phyloP scores from a whole-genome alignment of 169 alveolate species.

The Eimeria nieschulzi region DNA sequence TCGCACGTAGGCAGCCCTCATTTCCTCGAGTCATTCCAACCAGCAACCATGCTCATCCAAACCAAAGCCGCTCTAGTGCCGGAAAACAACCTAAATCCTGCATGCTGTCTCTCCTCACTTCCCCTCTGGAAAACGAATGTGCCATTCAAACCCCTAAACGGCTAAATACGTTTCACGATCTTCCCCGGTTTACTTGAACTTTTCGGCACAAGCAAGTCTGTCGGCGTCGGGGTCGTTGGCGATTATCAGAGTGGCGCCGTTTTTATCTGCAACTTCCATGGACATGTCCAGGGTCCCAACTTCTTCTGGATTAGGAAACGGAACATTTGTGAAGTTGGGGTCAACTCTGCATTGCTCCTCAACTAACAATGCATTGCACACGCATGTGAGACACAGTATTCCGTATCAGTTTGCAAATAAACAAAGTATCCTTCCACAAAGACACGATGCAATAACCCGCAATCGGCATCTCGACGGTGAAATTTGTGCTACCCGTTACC shows the following conservation, averaged over 20 bases:
- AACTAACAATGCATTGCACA: constrained; percentile 67
- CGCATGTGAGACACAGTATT: constrained; percentile 24
- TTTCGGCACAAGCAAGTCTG: constrained; percentile 87
- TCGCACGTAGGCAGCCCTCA: too few relatives aligned
- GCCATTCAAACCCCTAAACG: too few relatives aligned
- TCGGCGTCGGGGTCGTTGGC: constrained; percentile 92
- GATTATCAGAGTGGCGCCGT: constrained; percentile 80
- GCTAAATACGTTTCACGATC: too few relatives aligned
- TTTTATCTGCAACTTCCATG: constrained; percentile 79
- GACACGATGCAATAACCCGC: too few relatives aligned
- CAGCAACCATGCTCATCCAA: too few relatives aligned
- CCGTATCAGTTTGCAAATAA: neutral
- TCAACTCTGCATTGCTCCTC: constrained; percentile 84
- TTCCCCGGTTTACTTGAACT: constrained; percentile 52
- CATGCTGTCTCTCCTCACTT: neutral
- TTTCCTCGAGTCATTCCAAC: too few relatives aligned
- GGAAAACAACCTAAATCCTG: neutral
- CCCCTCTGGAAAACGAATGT: neutral
- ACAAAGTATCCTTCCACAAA: neutral
- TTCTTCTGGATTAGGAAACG: constrained; percentile 88
- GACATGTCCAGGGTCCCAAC: constrained; percentile 84
- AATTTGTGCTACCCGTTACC: too few relatives aligned
- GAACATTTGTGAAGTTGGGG: constrained; percentile 87
- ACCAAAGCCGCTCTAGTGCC: too few relatives aligned
- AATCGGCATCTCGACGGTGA: too few relatives aligned